Evolutionary conservation across 2,329 filamentous ascomycete genomes (phyloP), one percentile per base, ranked within the genome.

Genomic region (Talaromyces sp.): DNA sequence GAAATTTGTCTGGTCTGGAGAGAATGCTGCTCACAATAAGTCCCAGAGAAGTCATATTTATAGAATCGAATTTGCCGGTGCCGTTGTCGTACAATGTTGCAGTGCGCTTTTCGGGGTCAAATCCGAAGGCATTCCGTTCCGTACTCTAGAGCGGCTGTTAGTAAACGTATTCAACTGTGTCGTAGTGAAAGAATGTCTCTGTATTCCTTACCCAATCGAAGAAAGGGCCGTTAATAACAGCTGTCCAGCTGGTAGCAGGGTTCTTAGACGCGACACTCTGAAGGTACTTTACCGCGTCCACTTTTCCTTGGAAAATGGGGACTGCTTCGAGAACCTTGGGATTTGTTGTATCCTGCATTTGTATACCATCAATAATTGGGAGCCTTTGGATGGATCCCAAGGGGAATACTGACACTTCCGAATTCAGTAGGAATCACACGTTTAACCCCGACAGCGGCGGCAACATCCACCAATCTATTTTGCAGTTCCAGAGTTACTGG

Each of bases 391-490:
- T 15, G 1, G 10, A 29, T 10, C 7, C 27, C 7, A 1, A n/a
- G 15, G 49, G 3, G 3, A 29, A 58, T 34, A 64, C 63, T 53
- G 19, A 65, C 63, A 43, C 63, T 65, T 43, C 63, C 63, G 15
- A 61, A 65, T 25, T 65, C 63, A 47, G 47, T 61, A 65, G 63
- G 63, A n/a, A 65, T 65, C 19, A 65, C 60, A 31, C 58, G 45
- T 45, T 65, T 65, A 7, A 65, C 58, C 6, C 63, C 63, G 17
- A 59, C 56, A 17, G 36, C 49, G 15, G 63, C 63, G 7, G 63
- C 63, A 45, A 40, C 38, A 65, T 60, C 58, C 13, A 59, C 38
- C 36, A 65, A 34, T 15, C 27, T 53, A 27, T 56, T 40, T 36
- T 65, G 56, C 29, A 65, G 15, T 13, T 61, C 47, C n/a, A 65